Evolutionary conservation across 305 asterid genomes (phyloP).

Genomic region (Fraxinus greggii): DNA sequence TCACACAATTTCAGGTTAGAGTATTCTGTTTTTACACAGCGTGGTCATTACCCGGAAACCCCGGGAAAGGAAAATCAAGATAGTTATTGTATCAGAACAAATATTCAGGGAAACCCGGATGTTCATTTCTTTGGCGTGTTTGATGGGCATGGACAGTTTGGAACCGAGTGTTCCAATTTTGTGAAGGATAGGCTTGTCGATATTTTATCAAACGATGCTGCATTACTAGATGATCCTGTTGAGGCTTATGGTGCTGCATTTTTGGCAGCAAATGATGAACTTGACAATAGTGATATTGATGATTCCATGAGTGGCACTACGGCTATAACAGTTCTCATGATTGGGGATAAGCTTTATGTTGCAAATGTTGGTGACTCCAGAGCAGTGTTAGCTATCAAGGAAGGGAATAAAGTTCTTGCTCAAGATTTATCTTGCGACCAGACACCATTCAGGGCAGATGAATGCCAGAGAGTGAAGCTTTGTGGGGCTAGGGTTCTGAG

Average conservation of each 20-base stretch:
- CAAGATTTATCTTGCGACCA: conserved; percentile 79
- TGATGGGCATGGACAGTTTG: conserved; percentile 86
- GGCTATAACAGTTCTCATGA: conserved; percentile 73
- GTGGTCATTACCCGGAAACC: conserved; percentile 85
- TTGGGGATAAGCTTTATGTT: conserved; percentile 74
- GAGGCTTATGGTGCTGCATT: conserved; percentile 74
- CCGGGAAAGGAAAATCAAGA: conserved; percentile 91
- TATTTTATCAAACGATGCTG: conserved; percentile 46
- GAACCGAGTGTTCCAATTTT: conserved; percentile 71
- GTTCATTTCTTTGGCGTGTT: conserved; percentile 94
- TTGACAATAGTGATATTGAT: conserved; percentile 64
- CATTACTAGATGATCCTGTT: conserved; percentile 75
- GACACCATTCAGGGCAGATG: conserved; percentile 88
- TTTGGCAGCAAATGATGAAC: conserved; percentile 67
- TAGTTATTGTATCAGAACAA: conserved; percentile 63
- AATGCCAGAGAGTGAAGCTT: conserved; percentile 80
- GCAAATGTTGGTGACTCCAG: conserved; percentile 98
- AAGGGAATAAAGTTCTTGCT: conserved; percentile 58
- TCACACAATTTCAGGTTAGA: conserved; percentile 67
- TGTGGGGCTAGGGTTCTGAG: conserved; percentile 95
- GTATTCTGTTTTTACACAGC: conserved; percentile 65
- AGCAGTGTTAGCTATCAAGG: conserved; percentile 82
- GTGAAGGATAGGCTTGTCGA: conserved; percentile 79
- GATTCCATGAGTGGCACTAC: conserved; percentile 98
- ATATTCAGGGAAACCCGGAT: conserved; percentile 73